These are phyloP conservation scores for Penicillium goetzii DNA, from an alignment of 495 filamentous ascomycete genomes.

Conservation along the genomic window DNA sequence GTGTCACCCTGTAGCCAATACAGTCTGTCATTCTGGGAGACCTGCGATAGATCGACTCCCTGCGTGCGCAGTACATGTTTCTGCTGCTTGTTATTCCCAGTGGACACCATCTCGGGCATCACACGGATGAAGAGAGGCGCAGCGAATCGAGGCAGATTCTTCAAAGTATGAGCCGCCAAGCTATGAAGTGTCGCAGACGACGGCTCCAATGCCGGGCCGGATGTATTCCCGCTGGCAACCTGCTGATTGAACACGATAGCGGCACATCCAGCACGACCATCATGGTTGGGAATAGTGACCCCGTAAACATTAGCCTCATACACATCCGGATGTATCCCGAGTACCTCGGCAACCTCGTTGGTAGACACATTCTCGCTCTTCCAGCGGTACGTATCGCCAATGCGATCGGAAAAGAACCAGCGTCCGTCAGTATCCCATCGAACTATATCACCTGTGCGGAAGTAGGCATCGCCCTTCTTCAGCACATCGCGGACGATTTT, in stretches of 20 bases:
- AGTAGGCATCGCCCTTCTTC: constrained; percentile 81
- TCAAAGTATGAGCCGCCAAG: constrained; percentile 61
- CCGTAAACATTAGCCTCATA: constrained; percentile 89
- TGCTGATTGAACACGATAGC: constrained; percentile 62
- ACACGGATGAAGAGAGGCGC: constrained; percentile 78
- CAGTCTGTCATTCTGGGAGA: constrained; percentile 60
- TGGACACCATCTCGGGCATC: constrained; percentile 62
- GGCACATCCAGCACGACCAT: constrained; percentile 85
- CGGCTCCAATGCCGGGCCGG: constrained; percentile 35
- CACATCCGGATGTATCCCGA: constrained; percentile 69
- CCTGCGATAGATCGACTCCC: constrained; percentile 69
- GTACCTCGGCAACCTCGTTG: constrained; percentile 66
- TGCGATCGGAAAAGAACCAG: constrained; percentile 84
- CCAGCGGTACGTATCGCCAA: constrained; percentile 96
- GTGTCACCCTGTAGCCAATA: constrained; percentile 67
- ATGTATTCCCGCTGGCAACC: constrained; percentile 33
- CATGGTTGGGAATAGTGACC: constrained; percentile 78
- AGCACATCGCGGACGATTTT: constrained; percentile 84
- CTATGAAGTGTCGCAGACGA: constrained; percentile 52
- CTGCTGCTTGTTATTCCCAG: constrained; percentile 88
- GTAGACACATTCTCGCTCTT: constrained; percentile 96
- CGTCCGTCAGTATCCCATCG: constrained; percentile 70
- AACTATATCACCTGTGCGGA: constrained; percentile 84
- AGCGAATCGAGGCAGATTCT: constrained; percentile 71
- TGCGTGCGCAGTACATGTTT: constrained; percentile 69